Base-by-base conservation (phyloP, 106 monocot genomes). In the Acorus calamus region DNA sequence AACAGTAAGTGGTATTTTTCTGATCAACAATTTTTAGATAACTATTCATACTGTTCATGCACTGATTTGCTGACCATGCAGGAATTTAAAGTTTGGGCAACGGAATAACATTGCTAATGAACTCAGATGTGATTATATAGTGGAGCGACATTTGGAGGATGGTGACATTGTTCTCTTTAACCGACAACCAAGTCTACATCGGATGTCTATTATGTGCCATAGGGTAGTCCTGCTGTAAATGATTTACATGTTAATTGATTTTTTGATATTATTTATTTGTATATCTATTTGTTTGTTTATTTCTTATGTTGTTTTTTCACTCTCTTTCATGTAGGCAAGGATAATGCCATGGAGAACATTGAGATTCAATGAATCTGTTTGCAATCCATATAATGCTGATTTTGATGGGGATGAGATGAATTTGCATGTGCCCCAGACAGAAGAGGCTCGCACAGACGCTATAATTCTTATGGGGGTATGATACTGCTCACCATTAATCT, bases 321-420 rank as follows among this genome's bases (percentile, higher is more conserved):
- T 66, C 57, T 66, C 9, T 47, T 66, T 7, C 7, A 62, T 80
- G 55, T 56, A 92, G 91, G 98, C 98, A 63, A 85, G 74, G 75
- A 75, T 98, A 61, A 98, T 91, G 92, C 85, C 87, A 14, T 98
- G 98, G 98, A 87, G 77, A 78, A 98, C 98, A 66, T 61, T 98
- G 62, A 85, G 98, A 69, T 98, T 98, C 73, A 98, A 98, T 59
- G 98, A 98, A 59, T 98, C 98, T 66, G 98, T 98, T 61, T 98
- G 98, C 74, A 98, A 98, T 77, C 98, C 98, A 52, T 98, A 98
- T 69, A 98, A 98, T 92, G 98, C 92, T 77, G 98, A 98, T 83
- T 98, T 98, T 84, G 98, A 92, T 81, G 98, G 98, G 13, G 98
- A 98, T 83, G 98, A 98, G 74, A 98, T 92, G 98, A 98, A 98